These are phyloP conservation scores for Spathaspora sp. DNA, from an alignment of 805 yeast species.

Conservation along the genomic window DNA sequence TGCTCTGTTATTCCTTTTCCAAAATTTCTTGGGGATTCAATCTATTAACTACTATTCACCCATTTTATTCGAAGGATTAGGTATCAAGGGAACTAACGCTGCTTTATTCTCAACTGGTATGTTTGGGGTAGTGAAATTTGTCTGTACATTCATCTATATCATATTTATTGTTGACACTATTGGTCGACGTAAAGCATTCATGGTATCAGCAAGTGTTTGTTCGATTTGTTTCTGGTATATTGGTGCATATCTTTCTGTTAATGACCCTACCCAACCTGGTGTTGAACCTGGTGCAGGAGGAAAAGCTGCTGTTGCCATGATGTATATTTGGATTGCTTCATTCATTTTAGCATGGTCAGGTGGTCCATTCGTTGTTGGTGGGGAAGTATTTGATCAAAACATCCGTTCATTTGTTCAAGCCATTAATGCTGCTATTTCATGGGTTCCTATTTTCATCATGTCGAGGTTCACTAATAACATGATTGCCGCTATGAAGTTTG, in stretches of 20 bases:
- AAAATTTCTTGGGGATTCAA: conserved; percentile 38
- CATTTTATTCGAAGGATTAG: conserved; percentile 29
- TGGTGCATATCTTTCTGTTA: conserved; percentile 32
- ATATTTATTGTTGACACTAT: conserved; percentile 32
- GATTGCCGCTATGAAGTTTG: conserved; percentile 33
- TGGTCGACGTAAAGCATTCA: conserved; percentile 34
- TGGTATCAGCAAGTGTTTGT: conserved; percentile 31
- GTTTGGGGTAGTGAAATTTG: conserved; percentile 37
- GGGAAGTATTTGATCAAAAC: conserved; percentile 38
- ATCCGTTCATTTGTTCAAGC: conserved; percentile 38
- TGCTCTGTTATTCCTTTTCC: conserved; percentile 30
- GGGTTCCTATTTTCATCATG: conserved; percentile 39
- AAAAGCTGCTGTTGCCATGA: conserved; percentile 35
- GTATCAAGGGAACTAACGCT: conserved; percentile 35
- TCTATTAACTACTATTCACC: conserved; percentile 39
- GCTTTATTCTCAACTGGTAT: conserved; percentile 36
- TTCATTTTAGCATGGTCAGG: conserved; percentile 40
- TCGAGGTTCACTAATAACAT: conserved; percentile 30
- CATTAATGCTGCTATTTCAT: conserved; percentile 36
- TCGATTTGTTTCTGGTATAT: conserved; percentile 37
- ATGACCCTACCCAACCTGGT: conserved; percentile 31
- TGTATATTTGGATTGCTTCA: conserved; percentile 41
- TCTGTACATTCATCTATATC: conserved; percentile 31
- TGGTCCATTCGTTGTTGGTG: conserved; percentile 38
- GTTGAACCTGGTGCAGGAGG: conserved; percentile 34